Percentiles rank a stretch among this genome's conserved stretches.
Conservation (phyloP, 371 early-diverging fungal genomes). For the Lichtheimia ramosa region DNA sequence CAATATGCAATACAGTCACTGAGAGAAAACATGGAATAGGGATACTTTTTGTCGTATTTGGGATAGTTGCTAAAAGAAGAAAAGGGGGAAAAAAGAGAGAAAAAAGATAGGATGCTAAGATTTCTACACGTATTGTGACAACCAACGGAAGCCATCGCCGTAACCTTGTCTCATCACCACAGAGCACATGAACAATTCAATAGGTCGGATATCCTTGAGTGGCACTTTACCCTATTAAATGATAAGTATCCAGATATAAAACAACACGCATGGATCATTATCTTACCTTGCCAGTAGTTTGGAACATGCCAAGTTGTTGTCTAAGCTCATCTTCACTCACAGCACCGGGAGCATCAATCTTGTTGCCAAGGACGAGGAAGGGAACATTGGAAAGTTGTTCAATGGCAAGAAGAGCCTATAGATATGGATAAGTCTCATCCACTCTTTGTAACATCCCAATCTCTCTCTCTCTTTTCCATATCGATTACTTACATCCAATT, state of each 20-base stretch:
- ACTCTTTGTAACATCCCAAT: not conserved
- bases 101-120: not conserved
- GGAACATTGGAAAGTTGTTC: conserved; percentile 91
- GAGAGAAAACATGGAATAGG: too few species aligned
- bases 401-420: conserved; percentile 85
- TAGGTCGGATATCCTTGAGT: conserved; percentile 90
- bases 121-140: conserved; percentile 82
- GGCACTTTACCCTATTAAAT: conserved; percentile 78
- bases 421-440: not conserved
- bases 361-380: conserved; percentile 96
- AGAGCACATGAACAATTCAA: conserved; percentile 98
- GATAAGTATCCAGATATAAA: not conserved
- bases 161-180: conserved; percentile 97
- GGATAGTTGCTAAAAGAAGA: not conserved
- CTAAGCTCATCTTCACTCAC: conserved; percentile 93
- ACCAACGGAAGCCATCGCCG: conserved; percentile 96
- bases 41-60: too few species aligned
- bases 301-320: conserved; percentile 84
- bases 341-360: conserved; percentile 95
- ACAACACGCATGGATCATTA: not conserved
- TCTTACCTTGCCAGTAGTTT: conserved; percentile 92
- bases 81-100: not conserved
- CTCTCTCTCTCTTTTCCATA: not conserved
- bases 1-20: too few species aligned
- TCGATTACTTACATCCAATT: conserved; percentile 81